Percentiles rank a stretch among this genome's conserved stretches.
Evolutionary conservation across 75 land plant species (phyloP).

Genomic region (Selaginella moellendorffii): DNA sequence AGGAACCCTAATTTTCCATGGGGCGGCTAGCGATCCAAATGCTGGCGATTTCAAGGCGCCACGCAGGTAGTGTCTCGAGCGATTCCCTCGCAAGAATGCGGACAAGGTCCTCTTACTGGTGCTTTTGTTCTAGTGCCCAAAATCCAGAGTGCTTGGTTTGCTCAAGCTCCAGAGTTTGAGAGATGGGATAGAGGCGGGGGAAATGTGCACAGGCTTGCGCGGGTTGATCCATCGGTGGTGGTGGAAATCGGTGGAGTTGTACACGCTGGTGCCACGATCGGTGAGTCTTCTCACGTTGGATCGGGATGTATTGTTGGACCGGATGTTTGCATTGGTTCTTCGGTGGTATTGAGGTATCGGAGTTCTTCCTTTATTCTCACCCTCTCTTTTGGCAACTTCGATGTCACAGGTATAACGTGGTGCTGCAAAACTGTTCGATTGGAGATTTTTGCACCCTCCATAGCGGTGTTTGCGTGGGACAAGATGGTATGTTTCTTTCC

Average conservation of each 20-base stretch:
- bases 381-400: background rate
- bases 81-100: no score
- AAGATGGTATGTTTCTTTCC: constrained; percentile 52
- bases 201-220: constrained; percentile 34
- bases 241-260: constrained; percentile 75
- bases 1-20: no score
- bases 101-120: background rate
- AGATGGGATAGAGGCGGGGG: constrained; percentile 71
- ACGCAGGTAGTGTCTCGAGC: no score
- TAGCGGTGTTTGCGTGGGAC: constrained; percentile 78
- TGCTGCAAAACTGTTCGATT: constrained; percentile 55
- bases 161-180: background rate
- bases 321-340: constrained; percentile 47
- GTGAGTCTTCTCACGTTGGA: constrained; percentile 39
- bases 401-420: constrained; percentile 58
- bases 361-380: background rate
- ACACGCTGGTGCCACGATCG: constrained; percentile 34
- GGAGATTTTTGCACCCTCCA: constrained; percentile 72
- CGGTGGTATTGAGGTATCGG: constrained; percentile 50
- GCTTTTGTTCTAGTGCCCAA: background rate
- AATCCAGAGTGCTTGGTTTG: background rate
- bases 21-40: no score
- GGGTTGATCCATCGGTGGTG: constrained; percentile 35
- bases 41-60: no score
- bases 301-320: constrained; percentile 76